A percentile compares a stretch with the other conserved stretches of the same genome.
These are phyloP conservation scores for Glycine latifolia DNA, from an alignment of 306 rosid species.

Conservation along the genomic window DNA sequence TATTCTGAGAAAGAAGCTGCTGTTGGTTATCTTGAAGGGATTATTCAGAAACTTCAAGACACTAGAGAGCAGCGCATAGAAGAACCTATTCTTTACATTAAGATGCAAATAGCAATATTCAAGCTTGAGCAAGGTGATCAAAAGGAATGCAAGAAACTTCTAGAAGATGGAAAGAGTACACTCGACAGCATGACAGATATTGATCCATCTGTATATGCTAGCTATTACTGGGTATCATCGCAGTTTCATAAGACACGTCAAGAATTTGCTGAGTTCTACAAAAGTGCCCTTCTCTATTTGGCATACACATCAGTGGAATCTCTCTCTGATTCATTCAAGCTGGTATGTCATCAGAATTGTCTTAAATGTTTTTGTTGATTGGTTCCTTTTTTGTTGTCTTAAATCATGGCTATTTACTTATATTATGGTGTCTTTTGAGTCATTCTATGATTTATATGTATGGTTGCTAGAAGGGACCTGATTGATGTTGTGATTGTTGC, in stretches of 20 bases:
- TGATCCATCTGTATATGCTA: slow-evolving; percentile 96
- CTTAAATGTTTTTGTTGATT: slow-evolving; percentile 19
- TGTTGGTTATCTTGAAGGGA: slow-evolving; percentile 82
- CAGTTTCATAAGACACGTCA: slow-evolving; percentile 82
- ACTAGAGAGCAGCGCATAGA: slow-evolving; percentile 93
- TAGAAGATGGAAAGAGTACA: slow-evolving; percentile 94
- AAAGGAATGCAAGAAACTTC: slow-evolving; percentile 88
- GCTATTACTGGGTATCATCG: slow-evolving; percentile 95
- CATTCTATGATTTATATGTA: slow-evolving; percentile 1
- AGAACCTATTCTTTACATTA: slow-evolving; percentile 91
- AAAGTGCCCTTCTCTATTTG: slow-evolving; percentile 96
- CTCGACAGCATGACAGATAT: slow-evolving; percentile 99
- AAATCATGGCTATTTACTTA: background rate
- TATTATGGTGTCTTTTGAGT: slow-evolving; percentile 22
- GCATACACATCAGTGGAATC: slow-evolving; percentile 97
- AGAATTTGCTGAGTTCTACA: slow-evolving; percentile 99
- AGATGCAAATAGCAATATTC: slow-evolving; percentile 87
- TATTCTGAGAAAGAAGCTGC: slow-evolving; percentile 98
- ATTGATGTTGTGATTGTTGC: slow-evolving; percentile 25
- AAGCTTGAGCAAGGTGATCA: slow-evolving; percentile 91
- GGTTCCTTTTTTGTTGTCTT: slow-evolving; percentile 7
- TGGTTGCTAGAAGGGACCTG: slow-evolving; percentile 8
- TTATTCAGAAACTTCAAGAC: slow-evolving; percentile 88
- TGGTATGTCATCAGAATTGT: slow-evolving; percentile 63
- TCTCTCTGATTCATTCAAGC: slow-evolving; percentile 96